Evolutionary conservation across 179 eudicot genomes (phyloP).

Genomic region (Sideroxylon spinosum): DNA sequence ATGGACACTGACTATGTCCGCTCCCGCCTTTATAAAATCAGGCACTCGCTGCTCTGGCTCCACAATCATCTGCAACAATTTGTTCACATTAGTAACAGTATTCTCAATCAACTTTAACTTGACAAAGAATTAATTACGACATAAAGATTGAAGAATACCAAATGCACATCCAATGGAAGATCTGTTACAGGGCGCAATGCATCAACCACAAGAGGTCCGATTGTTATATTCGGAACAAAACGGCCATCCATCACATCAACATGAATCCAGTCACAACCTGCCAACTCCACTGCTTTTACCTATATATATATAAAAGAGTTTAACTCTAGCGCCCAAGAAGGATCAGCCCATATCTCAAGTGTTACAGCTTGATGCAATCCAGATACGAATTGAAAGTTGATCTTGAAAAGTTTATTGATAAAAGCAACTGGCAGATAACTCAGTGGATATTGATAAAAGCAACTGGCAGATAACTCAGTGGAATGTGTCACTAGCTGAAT

Average conservation of each 20-base stretch:
- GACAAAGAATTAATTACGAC: slow-evolving; percentile 5
- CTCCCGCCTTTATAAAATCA: slow-evolving; percentile 97
- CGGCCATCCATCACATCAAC: slow-evolving; percentile 99
- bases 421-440: too few relatives aligned
- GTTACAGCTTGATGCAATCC: too few relatives aligned
- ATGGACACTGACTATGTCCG: slow-evolving; percentile 93
- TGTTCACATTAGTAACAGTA: slow-evolving; percentile 17
- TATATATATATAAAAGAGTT: slow-evolving; percentile 27
- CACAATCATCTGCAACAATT: slow-evolving; percentile 78
- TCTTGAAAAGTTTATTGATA: too few relatives aligned
- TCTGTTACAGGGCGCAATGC: slow-evolving; percentile 96
- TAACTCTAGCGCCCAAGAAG: slow-evolving; percentile 12
- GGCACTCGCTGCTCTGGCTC: slow-evolving; percentile 96
- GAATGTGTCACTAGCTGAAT: not conserved
- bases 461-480: too few relatives aligned
- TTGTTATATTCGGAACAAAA: slow-evolving; percentile 95
- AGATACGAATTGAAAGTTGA: too few relatives aligned
- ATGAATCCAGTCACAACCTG: slow-evolving; percentile 99
- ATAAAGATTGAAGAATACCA: slow-evolving; percentile 48
- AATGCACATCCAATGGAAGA: slow-evolving; percentile 93
- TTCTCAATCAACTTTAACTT: not conserved
- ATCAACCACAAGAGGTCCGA: slow-evolving; percentile 92
- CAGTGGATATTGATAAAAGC: not conserved
- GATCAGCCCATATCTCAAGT: too few relatives aligned
- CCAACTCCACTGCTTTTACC: slow-evolving; percentile 97